A percentile compares a stretch with the other conserved stretches of the same genome.
These are phyloP conservation scores for Castanea crenata DNA, from an alignment of 306 rosid species.

Conservation along the genomic window DNA sequence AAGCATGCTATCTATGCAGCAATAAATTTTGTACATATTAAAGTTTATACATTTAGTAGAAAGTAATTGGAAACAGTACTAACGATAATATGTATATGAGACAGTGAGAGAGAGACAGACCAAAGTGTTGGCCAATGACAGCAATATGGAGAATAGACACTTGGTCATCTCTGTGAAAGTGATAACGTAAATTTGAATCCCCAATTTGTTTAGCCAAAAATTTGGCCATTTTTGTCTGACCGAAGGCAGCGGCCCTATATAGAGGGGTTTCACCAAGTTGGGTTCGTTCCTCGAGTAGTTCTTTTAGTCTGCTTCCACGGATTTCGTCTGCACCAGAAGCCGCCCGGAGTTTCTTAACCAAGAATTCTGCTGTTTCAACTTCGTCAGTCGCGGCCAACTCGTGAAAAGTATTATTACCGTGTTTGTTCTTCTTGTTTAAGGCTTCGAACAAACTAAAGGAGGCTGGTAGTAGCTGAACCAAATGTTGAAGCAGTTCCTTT, in stretches of 20 bases:
- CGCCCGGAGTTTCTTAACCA: neutral
- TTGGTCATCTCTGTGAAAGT: neutral
- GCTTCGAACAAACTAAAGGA: neutral
- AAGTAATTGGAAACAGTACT: no score
- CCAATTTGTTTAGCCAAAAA: neutral
- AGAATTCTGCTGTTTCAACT: neutral
- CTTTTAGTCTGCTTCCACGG: neutral
- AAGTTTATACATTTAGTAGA: no score
- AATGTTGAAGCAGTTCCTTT: neutral
- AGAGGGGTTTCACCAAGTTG: neutral
- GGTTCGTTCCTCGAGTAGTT: neutral
- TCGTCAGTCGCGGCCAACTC: neutral
- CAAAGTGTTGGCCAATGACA: neutral
- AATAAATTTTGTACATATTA: no score
- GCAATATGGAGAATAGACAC: neutral
- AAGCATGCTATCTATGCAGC: no score
- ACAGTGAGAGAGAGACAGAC: neutral
- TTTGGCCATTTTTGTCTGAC: neutral
- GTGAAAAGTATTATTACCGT: neutral
- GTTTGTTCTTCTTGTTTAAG: neutral
- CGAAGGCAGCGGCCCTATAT: neutral
- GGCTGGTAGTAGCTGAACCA: neutral
- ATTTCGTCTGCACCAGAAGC: neutral
- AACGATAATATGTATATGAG: neutral
- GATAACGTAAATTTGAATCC: no score